phyloP scores from a whole-genome alignment of 148 eudicot species.

The Spergularia marina region DNA sequence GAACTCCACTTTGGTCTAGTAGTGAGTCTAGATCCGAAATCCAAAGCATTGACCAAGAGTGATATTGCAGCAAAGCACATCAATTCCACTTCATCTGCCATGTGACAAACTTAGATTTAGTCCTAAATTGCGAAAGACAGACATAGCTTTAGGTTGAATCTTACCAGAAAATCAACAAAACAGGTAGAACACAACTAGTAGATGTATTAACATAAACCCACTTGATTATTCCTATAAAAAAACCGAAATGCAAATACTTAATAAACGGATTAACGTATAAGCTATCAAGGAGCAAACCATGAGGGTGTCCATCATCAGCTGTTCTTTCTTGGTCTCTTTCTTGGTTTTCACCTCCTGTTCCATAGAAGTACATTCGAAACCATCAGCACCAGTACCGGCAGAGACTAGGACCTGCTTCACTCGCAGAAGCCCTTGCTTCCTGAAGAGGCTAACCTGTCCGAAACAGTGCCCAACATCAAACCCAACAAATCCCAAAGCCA shows the following conservation, averaged over 20 bases:
- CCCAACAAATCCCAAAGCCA: constrained; percentile 48
- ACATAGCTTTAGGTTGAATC: constrained; percentile 4
- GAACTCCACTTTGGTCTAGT: not conserved
- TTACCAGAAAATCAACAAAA: constrained; percentile 14
- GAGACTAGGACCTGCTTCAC: constrained; percentile 34
- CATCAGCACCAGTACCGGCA: constrained; percentile 4
- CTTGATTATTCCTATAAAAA: constrained; percentile 13
- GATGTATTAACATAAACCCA: constrained; percentile 14
- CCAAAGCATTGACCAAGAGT: constrained; percentile 25
- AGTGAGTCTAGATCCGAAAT: not conserved
- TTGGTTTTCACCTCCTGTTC: constrained; percentile 10
- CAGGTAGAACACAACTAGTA: constrained; percentile 4
- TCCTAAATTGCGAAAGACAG: not conserved
- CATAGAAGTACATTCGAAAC: constrained; percentile 15
- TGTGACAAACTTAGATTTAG: not conserved
- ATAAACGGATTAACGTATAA: not conserved
- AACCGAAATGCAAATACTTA: constrained; percentile 9
- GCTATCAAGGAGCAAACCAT: constrained; percentile 8
- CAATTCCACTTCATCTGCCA: not conserved
- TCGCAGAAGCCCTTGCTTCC: constrained; percentile 44
- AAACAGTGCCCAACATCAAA: constrained; percentile 45
- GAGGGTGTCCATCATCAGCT: constrained; percentile 14
- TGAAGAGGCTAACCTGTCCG: constrained; percentile 45
- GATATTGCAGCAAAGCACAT: constrained; percentile 1
- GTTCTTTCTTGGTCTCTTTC: not conserved